Evolutionary conservation across 2,329 filamentous ascomycete genomes (phyloP), one percentile per base, ranked within the genome.

Genomic region (Cladophialophora carrionii): DNA sequence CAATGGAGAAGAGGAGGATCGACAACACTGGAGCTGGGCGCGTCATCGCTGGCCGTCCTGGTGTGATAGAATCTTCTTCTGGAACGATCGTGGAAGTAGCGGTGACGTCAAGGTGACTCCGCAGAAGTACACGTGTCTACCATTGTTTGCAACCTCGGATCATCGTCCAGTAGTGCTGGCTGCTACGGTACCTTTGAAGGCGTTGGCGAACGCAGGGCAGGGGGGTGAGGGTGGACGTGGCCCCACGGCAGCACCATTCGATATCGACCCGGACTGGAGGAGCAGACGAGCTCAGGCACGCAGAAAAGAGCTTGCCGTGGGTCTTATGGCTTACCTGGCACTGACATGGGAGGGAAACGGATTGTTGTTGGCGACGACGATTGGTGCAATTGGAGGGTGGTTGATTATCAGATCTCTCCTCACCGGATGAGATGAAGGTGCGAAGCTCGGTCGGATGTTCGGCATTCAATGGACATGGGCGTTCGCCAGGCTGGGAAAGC

Each of bases 1-100:
- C 74, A 78, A 62, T 75, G 78, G 41, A 74, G 79, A 2, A 58
- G 69, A 68, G 51, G 57, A 51, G 49, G 57, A 60, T 37, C 57
- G 29, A 20, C 70, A 49, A 77, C 83, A 81, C 10, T 94, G 90
- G 88, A 78, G 81, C 34, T 97, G 92, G 85, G 90, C 92, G 7
- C 81, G 82, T 63, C 90, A 96, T 75, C 88, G 95, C 53, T 96
- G 91, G 84, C 93, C 95, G 0, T 88, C 89, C 73, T 98, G 94
- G 95, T 96, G 92, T 73, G 95, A 98, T 77, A 87, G 95, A 3
- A 88, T 98, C 22, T 80, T 98, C 22, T 98, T 88, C 76, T 64
- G 57, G 58, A 81, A 94, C 2, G 85, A 89, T 58, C 34, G 31
- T 52, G 22, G 24, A 55, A 46, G 22, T 31, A n/a, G n/a, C 34